Evolutionary conservation across 2,329 filamentous ascomycete genomes (phyloP).

Genomic region (Drechmeria coniospora): DNA sequence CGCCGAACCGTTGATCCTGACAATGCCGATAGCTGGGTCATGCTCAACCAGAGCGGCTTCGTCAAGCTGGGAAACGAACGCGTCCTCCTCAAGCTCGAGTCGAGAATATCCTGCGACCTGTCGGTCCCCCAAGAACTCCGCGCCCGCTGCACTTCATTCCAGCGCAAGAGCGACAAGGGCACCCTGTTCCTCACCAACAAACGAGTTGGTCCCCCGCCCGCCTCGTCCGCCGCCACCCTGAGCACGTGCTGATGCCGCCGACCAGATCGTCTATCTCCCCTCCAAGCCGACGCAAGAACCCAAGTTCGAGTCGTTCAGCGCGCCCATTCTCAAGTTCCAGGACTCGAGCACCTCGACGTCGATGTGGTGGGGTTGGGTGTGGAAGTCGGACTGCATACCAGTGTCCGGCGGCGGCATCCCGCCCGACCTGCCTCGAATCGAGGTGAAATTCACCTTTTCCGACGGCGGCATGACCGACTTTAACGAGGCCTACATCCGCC

Average conservation of each 20-base stretch:
- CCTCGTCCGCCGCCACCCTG: neutral
- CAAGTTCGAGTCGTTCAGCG: conserved; percentile 70
- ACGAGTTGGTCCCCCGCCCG: conserved; percentile 39
- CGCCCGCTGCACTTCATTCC: conserved; percentile 46
- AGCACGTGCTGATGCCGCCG: neutral
- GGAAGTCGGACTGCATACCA: conserved; percentile 66
- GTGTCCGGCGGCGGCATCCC: conserved; percentile 75
- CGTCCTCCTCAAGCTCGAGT: conserved; percentile 64
- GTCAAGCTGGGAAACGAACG: conserved; percentile 75
- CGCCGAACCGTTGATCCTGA: conserved; percentile 31
- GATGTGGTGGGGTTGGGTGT: conserved; percentile 88
- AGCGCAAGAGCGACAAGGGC: conserved; percentile 59
- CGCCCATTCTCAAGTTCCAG: conserved; percentile 72
- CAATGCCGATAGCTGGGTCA: conserved; percentile 62
- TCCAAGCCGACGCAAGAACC: conserved; percentile 44
- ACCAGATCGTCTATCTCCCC: conserved; percentile 79
- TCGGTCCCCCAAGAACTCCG: conserved; percentile 51
- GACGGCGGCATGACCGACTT: conserved; percentile 94
- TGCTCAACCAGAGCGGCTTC: conserved; percentile 69
- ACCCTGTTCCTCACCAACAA: conserved; percentile 72
- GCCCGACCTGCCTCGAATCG: conserved; percentile 53
- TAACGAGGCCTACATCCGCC: conserved; percentile 62
- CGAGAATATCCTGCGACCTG: conserved; percentile 62
- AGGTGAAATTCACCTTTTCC: conserved; percentile 78
- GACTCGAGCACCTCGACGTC: conserved; percentile 69